Evolutionary conservation across 176 grass and related monocot species (phyloP).

Genomic region (Juncus effusus): DNA sequence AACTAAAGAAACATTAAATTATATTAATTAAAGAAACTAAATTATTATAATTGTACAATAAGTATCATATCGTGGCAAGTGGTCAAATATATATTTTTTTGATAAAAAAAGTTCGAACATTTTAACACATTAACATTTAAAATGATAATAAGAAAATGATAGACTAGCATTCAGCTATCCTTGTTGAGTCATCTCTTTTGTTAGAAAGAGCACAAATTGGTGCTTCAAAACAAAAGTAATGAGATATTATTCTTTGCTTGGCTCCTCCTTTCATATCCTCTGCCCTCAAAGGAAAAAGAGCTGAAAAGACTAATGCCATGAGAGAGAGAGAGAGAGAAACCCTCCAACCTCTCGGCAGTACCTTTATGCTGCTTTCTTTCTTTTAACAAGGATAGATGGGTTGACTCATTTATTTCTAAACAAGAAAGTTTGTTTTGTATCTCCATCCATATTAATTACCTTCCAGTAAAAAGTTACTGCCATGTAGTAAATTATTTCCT

Average conservation of each 20-base stretch:
- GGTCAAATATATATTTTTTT: too few relatives aligned
- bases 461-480: neutral
- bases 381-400: conserved; percentile 37
- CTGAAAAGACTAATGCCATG: conserved; percentile 52
- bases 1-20: too few relatives aligned
- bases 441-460: neutral
- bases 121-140: too few relatives aligned
- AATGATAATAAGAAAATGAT: too few relatives aligned
- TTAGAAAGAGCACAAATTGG: neutral
- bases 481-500: neutral
- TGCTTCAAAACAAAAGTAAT: conserved; percentile 6
- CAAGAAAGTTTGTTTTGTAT: conserved; percentile 13
- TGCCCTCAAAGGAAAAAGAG: conserved; percentile 34
- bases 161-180: too few relatives aligned
- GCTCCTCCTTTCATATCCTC: conserved; percentile 20
- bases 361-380: conserved; percentile 33
- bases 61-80: too few relatives aligned
- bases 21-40: too few relatives aligned
- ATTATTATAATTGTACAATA: too few relatives aligned
- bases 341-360: conserved; percentile 41
- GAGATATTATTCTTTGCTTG: conserved; percentile 59
- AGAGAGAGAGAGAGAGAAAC: conserved; percentile 35
- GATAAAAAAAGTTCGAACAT: too few relatives aligned
- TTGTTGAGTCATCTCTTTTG: too few relatives aligned
- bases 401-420: conserved; percentile 29